phyloP scores from a whole-genome alignment of 2,329 filamentous ascomycete species.

The Penicillium oxalicum region DNA sequence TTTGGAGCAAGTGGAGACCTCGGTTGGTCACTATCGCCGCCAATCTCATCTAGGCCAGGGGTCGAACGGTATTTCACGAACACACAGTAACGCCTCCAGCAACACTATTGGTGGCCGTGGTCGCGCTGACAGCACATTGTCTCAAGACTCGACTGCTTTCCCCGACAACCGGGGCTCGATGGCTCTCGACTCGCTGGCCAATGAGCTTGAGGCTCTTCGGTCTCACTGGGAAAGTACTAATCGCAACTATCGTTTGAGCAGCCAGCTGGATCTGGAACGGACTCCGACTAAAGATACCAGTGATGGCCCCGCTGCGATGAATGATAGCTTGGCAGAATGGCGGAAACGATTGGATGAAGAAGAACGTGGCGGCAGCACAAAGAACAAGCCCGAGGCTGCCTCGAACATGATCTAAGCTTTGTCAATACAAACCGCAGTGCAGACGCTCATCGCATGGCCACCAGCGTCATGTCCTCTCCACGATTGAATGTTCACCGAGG shows the following conservation, averaged over 20 bases:
- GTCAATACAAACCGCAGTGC: too few species aligned
- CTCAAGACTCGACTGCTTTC: conserved; percentile 37
- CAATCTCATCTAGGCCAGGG: conserved; percentile 50
- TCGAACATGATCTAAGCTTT: conserved; percentile 33
- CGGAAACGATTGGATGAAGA: conserved; percentile 66
- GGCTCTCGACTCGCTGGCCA: conserved; percentile 84
- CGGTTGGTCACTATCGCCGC: conserved; percentile 89
- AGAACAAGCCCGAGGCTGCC: conserved; percentile 9
- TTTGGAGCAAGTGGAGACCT: conserved; percentile 88
- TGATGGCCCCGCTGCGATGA: conserved; percentile 44
- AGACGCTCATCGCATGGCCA: not conserved
- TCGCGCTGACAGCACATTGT: conserved; percentile 37
- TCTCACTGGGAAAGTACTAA: conserved; percentile 94
- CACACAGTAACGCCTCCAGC: conserved; percentile 51
- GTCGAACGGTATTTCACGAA: conserved; percentile 42
- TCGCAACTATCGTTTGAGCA: conserved; percentile 87
- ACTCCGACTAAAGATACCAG: conserved; percentile 43
- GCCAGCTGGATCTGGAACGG: conserved; percentile 78
- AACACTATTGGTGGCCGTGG: conserved; percentile 39
- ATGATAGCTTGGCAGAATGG: conserved; percentile 72
- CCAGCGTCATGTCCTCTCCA: too few species aligned
- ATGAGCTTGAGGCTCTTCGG: conserved; percentile 82
- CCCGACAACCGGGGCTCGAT: conserved; percentile 56
- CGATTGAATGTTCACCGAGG: too few species aligned
- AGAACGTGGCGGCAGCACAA: conserved; percentile 33